Evolutionary conservation across 768 basidiomycete species (phyloP).

Genomic region (Strobilomyces echinocephalus): DNA sequence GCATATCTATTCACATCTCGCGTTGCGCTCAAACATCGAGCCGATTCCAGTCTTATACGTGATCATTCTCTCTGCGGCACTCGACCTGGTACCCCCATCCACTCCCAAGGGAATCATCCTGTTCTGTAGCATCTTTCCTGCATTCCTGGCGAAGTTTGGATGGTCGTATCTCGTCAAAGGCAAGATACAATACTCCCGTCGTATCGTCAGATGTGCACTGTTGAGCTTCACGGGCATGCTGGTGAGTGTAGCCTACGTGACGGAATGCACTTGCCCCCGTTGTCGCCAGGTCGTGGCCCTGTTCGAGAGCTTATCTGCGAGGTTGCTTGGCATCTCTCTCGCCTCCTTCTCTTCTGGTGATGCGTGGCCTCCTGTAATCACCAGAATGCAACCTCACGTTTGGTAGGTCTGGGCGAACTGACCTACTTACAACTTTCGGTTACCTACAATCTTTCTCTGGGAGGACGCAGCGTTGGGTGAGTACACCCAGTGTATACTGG

Average conservation of each 20-base stretch:
- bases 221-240: conserved; percentile 84
- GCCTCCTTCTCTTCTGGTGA: conserved; percentile 72
- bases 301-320: too few species aligned
- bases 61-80: conserved; percentile 91
- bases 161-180: conserved; percentile 93
- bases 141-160: conserved; percentile 78
- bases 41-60: conserved; percentile 76
- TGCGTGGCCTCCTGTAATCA: neutral
- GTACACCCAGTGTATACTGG: conserved; percentile 8
- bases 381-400: conserved; percentile 4
- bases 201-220: conserved; percentile 69
- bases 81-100: conserved; percentile 87
- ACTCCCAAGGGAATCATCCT: conserved; percentile 94
- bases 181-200: conserved; percentile 70
- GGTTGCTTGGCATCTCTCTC: too few species aligned
- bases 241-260: neutral
- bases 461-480: conserved; percentile 78
- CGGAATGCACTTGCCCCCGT: neutral
- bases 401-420: conserved; percentile 81
- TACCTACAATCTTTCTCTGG: conserved; percentile 66
- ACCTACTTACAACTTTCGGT: conserved; percentile 94
- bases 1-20: conserved; percentile 19
- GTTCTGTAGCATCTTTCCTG: conserved; percentile 92
- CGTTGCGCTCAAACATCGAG: neutral
- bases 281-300: conserved; percentile 45